Evolutionary conservation across 1,139 yeast genomes (phyloP).

Genomic region (Suhomyces bribrorum): DNA sequence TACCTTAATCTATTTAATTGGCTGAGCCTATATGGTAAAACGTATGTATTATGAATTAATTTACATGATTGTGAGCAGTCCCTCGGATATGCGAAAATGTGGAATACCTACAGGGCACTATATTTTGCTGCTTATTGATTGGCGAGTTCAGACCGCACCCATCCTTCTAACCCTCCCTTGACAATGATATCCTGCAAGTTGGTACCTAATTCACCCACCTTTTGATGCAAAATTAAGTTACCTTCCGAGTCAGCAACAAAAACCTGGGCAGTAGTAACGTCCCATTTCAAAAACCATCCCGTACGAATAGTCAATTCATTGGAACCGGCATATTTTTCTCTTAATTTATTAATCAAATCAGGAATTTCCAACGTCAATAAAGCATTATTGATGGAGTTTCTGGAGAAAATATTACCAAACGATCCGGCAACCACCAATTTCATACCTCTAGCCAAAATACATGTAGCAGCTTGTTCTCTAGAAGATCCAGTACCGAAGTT

Average conservation of each 20-base stretch:
- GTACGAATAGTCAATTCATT: conserved; percentile 86
- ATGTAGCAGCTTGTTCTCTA: conserved; percentile 99
- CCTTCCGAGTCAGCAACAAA: conserved; percentile 68
- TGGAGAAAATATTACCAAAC: conserved; percentile 91
- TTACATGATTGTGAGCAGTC: neutral
- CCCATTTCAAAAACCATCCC: conserved; percentile 92
- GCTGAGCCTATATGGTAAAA: neutral
- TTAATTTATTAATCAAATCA: conserved; percentile 69
- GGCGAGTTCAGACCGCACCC: conserved; percentile 80
- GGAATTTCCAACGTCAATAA: conserved; percentile 92
- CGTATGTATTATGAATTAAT: neutral
- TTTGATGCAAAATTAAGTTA: conserved; percentile 72
- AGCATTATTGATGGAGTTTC: conserved; percentile 96
- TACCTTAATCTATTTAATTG: neutral
- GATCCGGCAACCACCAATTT: conserved; percentile 94
- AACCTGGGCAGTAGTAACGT: conserved; percentile 81
- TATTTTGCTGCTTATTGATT: conserved; percentile 4
- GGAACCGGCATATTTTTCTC: conserved; percentile 61
- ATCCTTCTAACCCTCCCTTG: conserved; percentile 96
- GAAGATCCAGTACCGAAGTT: conserved; percentile 98
- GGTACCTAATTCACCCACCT: conserved; percentile 94
- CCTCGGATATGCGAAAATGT: neutral
- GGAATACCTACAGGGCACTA: no score
- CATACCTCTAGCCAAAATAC: conserved; percentile 91
- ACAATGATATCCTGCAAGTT: conserved; percentile 95